Evolutionary conservation across 345 rosid genomes (phyloP).

Genomic region (Populus alba): DNA sequence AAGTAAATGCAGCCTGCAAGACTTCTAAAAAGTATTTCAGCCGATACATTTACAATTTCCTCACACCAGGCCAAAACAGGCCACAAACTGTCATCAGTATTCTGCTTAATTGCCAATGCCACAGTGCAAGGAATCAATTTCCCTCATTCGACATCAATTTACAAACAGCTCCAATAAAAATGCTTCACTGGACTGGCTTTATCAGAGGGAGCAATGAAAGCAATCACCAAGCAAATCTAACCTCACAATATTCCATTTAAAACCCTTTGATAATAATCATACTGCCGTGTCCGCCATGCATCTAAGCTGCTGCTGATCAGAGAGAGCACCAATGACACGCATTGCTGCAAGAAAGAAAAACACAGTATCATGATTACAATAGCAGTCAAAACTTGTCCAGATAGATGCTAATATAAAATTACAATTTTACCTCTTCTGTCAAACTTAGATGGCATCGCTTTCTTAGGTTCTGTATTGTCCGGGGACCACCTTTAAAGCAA

Average conservation of each 20-base stretch:
- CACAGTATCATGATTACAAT: constrained; percentile 11
- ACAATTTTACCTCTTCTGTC: constrained; percentile 81
- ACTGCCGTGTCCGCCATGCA: constrained; percentile 99
- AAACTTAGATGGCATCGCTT: constrained; percentile 90
- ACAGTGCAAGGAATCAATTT: neutral
- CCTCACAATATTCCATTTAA: constrained; percentile 91
- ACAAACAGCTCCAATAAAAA: constrained; percentile 5
- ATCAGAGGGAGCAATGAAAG: constrained; percentile 14
- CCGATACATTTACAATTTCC: constrained; percentile 39
- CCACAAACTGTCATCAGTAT: constrained; percentile 18
- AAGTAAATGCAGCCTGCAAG: constrained; percentile 30
- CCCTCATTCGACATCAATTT: constrained; percentile 3
- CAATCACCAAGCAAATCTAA: constrained; percentile 17
- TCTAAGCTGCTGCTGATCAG: constrained; percentile 98
- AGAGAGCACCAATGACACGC: constrained; percentile 96
- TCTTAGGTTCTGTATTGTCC: constrained; percentile 88
- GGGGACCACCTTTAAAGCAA: constrained; percentile 96
- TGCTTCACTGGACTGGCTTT: constrained; percentile 22
- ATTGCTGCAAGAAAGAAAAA: constrained; percentile 69
- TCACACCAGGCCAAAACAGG: constrained; percentile 22
- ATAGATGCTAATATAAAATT: constrained; percentile 1
- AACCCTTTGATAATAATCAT: constrained; percentile 95
- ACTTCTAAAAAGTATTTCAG: constrained; percentile 13
- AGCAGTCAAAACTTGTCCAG: neutral
- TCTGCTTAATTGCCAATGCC: constrained; percentile 13